Evolutionary conservation across 352 stramenopile species (phyloP).

Genomic region (Phytophthora boehmeriae): DNA sequence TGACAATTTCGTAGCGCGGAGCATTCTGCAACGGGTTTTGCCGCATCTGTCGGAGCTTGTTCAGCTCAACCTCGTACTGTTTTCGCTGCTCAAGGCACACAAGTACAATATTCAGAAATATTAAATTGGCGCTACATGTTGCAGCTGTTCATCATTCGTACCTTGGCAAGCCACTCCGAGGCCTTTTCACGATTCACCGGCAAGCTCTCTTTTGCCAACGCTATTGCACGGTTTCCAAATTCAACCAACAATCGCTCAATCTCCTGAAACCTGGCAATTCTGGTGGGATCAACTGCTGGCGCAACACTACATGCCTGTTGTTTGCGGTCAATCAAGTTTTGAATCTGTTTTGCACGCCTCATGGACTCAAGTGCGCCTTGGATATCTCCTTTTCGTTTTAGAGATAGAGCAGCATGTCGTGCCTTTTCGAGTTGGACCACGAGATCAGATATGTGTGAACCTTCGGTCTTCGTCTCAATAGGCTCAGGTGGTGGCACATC

Average conservation of each 20-base stretch:
- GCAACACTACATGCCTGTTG: conserved; percentile 14
- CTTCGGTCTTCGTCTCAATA: not conserved
- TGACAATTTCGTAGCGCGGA: conserved; percentile 52
- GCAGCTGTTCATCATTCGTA: conserved; percentile 10
- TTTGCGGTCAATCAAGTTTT: conserved; percentile 63
- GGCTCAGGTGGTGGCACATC: not conserved
- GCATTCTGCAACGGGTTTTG: conserved; percentile 54
- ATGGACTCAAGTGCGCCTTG: conserved; percentile 65
- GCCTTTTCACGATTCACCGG: conserved; percentile 52
- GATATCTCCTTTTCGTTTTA: conserved; percentile 69
- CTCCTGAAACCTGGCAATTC: conserved; percentile 49
- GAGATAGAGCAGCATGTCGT: conserved; percentile 46
- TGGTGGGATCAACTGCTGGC: conserved; percentile 18
- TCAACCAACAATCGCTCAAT: conserved; percentile 70
- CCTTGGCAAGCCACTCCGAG: conserved; percentile 63
- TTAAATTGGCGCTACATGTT: not conserved
- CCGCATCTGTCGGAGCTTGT: conserved; percentile 57
- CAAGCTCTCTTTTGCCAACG: conserved; percentile 56
- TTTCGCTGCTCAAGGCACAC: conserved; percentile 51
- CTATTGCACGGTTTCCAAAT: conserved; percentile 63
- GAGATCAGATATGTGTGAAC: conserved; percentile 36
- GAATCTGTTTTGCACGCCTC: conserved; percentile 74
- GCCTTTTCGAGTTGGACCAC: conserved; percentile 46
- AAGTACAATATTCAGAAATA: not conserved
- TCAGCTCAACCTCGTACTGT: conserved; percentile 51